Conservation (phyloP, 495 filamentous ascomycete species). For the Podospora conica region DNA sequence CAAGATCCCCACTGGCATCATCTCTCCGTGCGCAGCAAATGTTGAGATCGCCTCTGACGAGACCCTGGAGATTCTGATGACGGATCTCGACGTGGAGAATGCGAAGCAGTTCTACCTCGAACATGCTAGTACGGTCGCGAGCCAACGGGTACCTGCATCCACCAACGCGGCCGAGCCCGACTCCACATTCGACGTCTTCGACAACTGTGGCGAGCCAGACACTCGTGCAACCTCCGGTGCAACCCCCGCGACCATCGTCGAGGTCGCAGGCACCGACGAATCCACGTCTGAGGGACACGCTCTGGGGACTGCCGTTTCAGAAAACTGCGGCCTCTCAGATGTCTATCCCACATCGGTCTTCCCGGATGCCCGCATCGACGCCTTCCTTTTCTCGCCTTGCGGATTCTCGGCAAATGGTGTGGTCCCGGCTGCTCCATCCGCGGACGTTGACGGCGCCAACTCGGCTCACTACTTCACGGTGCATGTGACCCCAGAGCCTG, state of each 20-base stretch:
- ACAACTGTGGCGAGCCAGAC: constrained; percentile 62
- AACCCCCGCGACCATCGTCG: neutral
- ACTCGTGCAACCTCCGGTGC: neutral
- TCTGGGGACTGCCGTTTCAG: constrained; percentile 86
- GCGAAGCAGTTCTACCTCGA: constrained; percentile 96
- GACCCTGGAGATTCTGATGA: constrained; percentile 97
- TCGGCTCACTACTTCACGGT: constrained; percentile 95
- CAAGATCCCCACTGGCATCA: constrained; percentile 60
- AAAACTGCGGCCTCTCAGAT: constrained; percentile 80
- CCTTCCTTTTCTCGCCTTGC: constrained; percentile 95
- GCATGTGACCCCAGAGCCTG: constrained; percentile 94
- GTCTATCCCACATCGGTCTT: constrained; percentile 83
- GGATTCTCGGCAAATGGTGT: constrained; percentile 98
- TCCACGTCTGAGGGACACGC: constrained; percentile 90
- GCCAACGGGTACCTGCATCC: constrained; percentile 58
- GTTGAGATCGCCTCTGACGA: constrained; percentile 58
- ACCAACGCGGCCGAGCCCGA: constrained; percentile 43
- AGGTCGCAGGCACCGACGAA: constrained; percentile 54
- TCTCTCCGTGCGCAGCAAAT: constrained; percentile 48
- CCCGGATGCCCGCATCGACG: constrained; percentile 89
- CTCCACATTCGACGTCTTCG: constrained; percentile 70
- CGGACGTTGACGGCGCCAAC: constrained; percentile 48
- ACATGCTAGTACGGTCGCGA: constrained; percentile 83
- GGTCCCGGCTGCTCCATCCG: constrained; percentile 62
- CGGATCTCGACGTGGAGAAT: constrained; percentile 85